phyloP scores from a whole-genome alignment of 768 basidiomycete genomes.

The Exsudoporus frostii region DNA sequence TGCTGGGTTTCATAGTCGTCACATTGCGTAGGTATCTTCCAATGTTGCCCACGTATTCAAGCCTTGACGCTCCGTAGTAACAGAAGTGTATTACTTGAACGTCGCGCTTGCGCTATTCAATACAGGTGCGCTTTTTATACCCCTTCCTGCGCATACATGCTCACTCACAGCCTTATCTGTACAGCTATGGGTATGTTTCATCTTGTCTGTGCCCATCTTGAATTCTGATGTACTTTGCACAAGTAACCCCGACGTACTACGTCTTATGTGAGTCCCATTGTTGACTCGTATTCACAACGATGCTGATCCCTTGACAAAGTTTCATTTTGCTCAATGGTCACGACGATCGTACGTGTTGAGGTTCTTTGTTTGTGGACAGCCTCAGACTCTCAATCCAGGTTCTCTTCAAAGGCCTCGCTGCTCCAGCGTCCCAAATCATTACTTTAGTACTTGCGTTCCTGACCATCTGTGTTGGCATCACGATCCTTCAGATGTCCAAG shows the following conservation, averaged over 20 bases:
- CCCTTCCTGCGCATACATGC: not conserved
- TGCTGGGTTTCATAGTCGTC: slow-evolving; percentile 75
- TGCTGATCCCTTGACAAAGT: slow-evolving; percentile 39
- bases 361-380: not conserved
- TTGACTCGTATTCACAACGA: not conserved
- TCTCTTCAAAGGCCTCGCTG: slow-evolving; percentile 85
- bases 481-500: slow-evolving; percentile 92
- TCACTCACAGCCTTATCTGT: not conserved
- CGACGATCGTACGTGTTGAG: slow-evolving; percentile 62
- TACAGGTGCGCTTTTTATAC: slow-evolving; percentile 51
- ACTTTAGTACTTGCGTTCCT: slow-evolving; percentile 92
- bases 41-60: not conserved
- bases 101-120: slow-evolving; percentile 95
- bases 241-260: slow-evolving; percentile 86
- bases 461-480: slow-evolving; percentile 88
- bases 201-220: not conserved
- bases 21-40: slow-evolving; percentile 62
- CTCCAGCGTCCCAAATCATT: slow-evolving; percentile 73
- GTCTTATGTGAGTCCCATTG: slow-evolving; percentile 61
- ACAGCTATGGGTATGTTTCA: slow-evolving; percentile 62
- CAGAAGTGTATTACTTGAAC: slow-evolving; percentile 94
- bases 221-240: slow-evolving; percentile 17
- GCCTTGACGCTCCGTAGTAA: slow-evolving; percentile 44
- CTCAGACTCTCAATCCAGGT: slow-evolving; percentile 46
- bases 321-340: slow-evolving; percentile 82